These are phyloP conservation scores for Trypanosoma rangeli DNA, from an alignment of 208 protist species.

Conservation along the genomic window DNA sequence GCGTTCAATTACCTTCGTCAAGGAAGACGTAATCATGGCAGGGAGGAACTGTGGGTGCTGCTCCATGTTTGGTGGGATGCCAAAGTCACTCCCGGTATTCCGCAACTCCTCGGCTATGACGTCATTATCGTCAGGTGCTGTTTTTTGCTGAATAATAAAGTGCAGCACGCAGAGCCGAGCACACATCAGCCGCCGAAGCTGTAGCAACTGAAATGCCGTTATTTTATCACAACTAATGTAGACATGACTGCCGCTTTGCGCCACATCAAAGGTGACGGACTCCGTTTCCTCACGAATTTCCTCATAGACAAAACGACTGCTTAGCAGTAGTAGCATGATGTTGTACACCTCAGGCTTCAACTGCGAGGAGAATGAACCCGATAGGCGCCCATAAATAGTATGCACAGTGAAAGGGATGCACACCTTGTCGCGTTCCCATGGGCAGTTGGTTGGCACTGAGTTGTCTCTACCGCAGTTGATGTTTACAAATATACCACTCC, in stretches of 20 bases:
- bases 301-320: constrained; percentile 43
- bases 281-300: constrained; percentile 18
- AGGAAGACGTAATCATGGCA: constrained; percentile 44
- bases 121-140: constrained; percentile 35
- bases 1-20: constrained; percentile 42
- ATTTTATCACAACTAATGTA: constrained; percentile 52
- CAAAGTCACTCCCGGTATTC: constrained; percentile 59
- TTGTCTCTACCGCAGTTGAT: constrained; percentile 55
- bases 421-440: constrained; percentile 49
- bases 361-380: constrained; percentile 64
- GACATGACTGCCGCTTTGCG: constrained; percentile 46
- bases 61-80: constrained; percentile 42
- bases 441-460: constrained; percentile 67
- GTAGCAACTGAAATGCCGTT: constrained; percentile 62
- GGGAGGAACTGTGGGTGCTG: constrained; percentile 43
- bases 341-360: constrained; percentile 56
- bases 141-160: constrained; percentile 48
- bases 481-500: constrained; percentile 67
- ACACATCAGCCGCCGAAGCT: constrained; percentile 72
- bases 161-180: constrained; percentile 61
- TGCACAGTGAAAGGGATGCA: constrained; percentile 69
- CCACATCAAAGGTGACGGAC: constrained; percentile 39
- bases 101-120: constrained; percentile 34
- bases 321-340: constrained; percentile 64
- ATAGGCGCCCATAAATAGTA: constrained; percentile 56